These are phyloP conservation scores for Leccinum boreale DNA, from an alignment of 768 basidiomycete genomes.

Conservation along the genomic window DNA sequence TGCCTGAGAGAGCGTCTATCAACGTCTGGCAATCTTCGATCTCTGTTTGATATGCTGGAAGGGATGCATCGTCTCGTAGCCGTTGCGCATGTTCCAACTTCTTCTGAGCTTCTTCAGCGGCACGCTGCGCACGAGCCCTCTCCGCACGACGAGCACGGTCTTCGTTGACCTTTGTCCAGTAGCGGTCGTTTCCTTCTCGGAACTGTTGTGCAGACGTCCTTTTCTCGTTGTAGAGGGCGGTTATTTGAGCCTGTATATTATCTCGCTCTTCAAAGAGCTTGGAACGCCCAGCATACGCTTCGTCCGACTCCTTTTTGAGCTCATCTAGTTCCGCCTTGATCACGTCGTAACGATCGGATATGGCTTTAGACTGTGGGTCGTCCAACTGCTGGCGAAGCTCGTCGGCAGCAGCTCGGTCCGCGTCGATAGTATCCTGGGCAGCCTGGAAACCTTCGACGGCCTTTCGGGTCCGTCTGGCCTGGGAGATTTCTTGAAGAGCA, in stretches of 20 bases:
- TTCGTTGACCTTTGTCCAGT: slow-evolving; percentile 82
- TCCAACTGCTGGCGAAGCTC: slow-evolving; percentile 81
- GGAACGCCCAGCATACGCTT: slow-evolving; percentile 72
- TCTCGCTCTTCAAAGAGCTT: slow-evolving; percentile 90
- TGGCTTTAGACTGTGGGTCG: slow-evolving; percentile 83
- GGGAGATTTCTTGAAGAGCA: slow-evolving; percentile 84
- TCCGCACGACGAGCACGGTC: slow-evolving; percentile 85
- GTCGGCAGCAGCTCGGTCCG: slow-evolving; percentile 69
- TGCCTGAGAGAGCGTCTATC: slow-evolving; percentile 79
- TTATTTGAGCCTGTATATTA: slow-evolving; percentile 62
- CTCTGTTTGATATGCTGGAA: slow-evolving; percentile 86
- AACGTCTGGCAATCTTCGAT: slow-evolving; percentile 97
- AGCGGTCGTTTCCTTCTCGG: slow-evolving; percentile 81
- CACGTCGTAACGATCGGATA: slow-evolving; percentile 75
- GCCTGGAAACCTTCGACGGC: slow-evolving; percentile 78
- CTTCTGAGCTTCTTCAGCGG: slow-evolving; percentile 74
- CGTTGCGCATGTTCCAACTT: slow-evolving; percentile 75
- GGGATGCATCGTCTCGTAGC: slow-evolving; percentile 84
- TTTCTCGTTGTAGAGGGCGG: slow-evolving; percentile 69
- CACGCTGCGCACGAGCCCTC: slow-evolving; percentile 68
- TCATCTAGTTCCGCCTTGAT: slow-evolving; percentile 84
- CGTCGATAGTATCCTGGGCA: slow-evolving; percentile 78
- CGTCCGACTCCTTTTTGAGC: slow-evolving; percentile 83
- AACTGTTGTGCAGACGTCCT: slow-evolving; percentile 67
- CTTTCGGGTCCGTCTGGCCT: slow-evolving; percentile 66